Conservation (phyloP, 108 stramenopile genomes). For the Asterionellopsis glacialis region DNA sequence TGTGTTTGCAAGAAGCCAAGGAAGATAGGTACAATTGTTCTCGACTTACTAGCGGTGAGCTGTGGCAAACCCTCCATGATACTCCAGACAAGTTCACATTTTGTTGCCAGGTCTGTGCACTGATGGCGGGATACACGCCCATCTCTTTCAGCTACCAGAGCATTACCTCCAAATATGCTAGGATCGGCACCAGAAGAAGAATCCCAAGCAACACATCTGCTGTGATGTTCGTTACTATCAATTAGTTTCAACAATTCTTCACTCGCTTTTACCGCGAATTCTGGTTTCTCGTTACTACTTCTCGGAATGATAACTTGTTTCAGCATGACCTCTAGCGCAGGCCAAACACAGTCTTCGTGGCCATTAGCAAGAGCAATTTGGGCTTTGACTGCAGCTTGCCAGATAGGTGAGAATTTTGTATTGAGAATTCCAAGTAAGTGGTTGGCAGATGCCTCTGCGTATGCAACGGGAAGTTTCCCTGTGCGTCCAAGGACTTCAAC, state of each 20-base stretch:
- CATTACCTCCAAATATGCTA: conserved; percentile 33
- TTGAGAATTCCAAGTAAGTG: conserved; percentile 77
- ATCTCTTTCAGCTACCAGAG: conserved; percentile 15
- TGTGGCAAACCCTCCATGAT: conserved; percentile 54
- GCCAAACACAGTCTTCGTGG: conserved; percentile 57
- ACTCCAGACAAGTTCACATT: conserved; percentile 57
- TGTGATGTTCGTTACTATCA: no score
- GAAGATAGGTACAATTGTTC: conserved; percentile 71
- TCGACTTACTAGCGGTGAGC: conserved; percentile 59
- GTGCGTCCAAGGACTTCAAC: conserved; percentile 63
- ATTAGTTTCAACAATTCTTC: conserved; percentile 26
- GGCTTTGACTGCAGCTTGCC: conserved; percentile 54
- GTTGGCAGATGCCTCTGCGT: conserved; percentile 67
- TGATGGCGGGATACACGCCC: conserved; percentile 49
- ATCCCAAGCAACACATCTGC: conserved; percentile 59
- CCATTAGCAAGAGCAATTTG: conserved; percentile 42
- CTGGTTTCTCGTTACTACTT: conserved; percentile 1
- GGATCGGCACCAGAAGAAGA: conserved; percentile 32
- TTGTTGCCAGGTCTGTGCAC: conserved; percentile 45
- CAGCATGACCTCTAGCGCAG: conserved; percentile 38
- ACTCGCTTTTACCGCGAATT: conserved; percentile 1
- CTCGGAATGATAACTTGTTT: neutral
- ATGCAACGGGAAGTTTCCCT: conserved; percentile 67
- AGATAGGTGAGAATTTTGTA: conserved; percentile 77
- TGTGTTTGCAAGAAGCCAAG: conserved; percentile 69